Percentiles rank a stretch among this genome's conserved stretches.
phyloP scores from a whole-genome alignment of 1,284 basidiomycete species.

The Wolfiporia cocos region DNA sequence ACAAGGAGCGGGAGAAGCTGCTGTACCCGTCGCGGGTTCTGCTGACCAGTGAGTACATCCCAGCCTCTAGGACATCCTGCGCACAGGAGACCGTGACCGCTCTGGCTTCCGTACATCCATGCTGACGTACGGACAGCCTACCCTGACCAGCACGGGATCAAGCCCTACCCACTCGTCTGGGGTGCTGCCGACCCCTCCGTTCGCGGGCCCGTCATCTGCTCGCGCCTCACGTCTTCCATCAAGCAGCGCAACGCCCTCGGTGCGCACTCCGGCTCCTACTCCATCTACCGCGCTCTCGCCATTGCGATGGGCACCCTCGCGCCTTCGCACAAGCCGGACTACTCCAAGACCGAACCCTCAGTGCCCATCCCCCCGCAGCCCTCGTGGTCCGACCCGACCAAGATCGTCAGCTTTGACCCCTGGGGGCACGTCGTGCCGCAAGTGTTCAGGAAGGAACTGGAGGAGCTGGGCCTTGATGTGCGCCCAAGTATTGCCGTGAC shows the following conservation, averaged over 20 bases:
- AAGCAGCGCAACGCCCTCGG: conserved; percentile 92
- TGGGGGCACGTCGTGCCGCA: conserved; percentile 89
- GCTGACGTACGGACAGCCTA: conserved; percentile 40
- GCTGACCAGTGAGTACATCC: conserved; percentile 64
- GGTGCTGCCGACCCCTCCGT: conserved; percentile 56
- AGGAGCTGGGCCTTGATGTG: conserved; percentile 65
- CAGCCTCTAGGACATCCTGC: neutral
- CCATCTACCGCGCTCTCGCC: conserved; percentile 89
- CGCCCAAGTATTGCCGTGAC: conserved; percentile 92
- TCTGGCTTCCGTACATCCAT: neutral
- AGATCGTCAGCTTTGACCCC: conserved; percentile 94
- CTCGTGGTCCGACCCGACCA: conserved; percentile 73
- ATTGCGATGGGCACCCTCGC: conserved; percentile 88
- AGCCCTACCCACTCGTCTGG: conserved; percentile 80
- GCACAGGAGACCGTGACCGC: too few relatives aligned
- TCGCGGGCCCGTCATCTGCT: conserved; percentile 89
- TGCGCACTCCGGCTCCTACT: conserved; percentile 91
- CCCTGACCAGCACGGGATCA: conserved; percentile 68
- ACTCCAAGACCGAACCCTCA: conserved; percentile 85
- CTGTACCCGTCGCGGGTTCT: conserved; percentile 76
- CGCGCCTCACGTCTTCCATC: conserved; percentile 79
- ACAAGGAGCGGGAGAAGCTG: conserved; percentile 66
- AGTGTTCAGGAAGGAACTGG: conserved; percentile 67
- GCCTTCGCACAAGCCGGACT: conserved; percentile 84
- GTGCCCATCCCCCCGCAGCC: conserved; percentile 79